These are phyloP conservation scores for Skeletonema grethae DNA, from an alignment of 108 stramenopile genomes.

Conservation along the genomic window DNA sequence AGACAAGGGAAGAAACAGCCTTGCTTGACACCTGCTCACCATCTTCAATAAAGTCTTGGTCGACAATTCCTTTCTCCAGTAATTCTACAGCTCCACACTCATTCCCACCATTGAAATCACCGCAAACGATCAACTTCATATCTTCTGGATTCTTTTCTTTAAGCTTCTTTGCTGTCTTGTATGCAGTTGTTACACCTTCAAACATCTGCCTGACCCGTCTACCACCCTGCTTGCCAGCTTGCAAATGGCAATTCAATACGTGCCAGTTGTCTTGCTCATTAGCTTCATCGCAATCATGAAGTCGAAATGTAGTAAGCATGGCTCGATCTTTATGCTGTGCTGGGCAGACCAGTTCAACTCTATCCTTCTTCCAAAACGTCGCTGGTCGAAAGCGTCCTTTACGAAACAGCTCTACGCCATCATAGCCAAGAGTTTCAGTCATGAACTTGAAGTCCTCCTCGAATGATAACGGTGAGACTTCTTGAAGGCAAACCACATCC, in stretches of 20 bases:
- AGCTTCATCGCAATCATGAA: not conserved
- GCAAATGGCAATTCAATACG: constrained; percentile 90
- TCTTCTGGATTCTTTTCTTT: constrained; percentile 44
- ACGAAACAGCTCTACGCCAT: constrained; percentile 77
- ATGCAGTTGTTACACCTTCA: constrained; percentile 74
- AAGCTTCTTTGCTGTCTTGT: constrained; percentile 65
- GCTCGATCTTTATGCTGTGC: constrained; percentile 90
- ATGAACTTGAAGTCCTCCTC: constrained; percentile 90
- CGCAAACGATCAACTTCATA: constrained; percentile 75
- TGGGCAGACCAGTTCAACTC: constrained; percentile 64
- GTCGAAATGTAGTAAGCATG: constrained; percentile 78
- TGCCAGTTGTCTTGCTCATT: constrained; percentile 53
- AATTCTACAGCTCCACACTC: constrained; percentile 81
- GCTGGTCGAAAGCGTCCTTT: constrained; percentile 86
- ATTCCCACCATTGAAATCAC: constrained; percentile 87
- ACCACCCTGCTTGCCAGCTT: constrained; percentile 84
- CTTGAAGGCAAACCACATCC: constrained; percentile 91
- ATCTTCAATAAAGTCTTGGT: constrained; percentile 78
- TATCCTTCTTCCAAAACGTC: constrained; percentile 90
- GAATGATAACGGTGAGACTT: constrained; percentile 85
- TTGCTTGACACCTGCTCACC: constrained; percentile 66
- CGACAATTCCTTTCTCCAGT: constrained; percentile 74
- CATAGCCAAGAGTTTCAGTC: constrained; percentile 76
- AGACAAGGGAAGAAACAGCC: constrained; percentile 54
- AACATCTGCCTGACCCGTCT: constrained; percentile 84